Conservation (phyloP, 1,284 basidiomycete species). For the Sanghuangporus baumii region DNA sequence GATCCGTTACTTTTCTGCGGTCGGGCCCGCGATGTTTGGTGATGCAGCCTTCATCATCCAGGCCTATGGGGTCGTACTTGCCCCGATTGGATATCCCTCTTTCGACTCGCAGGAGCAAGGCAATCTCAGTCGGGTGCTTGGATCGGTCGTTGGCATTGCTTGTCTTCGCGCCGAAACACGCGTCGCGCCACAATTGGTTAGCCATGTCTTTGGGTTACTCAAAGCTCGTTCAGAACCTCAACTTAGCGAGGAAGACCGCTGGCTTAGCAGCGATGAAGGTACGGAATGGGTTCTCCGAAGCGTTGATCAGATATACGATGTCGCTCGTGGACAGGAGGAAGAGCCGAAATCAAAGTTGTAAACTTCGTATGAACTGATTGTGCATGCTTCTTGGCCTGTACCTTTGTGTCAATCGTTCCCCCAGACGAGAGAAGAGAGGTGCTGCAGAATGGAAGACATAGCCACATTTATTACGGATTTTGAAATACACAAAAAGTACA, state of each 20-base stretch:
- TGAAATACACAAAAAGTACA: background rate
- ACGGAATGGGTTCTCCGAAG: constrained; percentile 88
- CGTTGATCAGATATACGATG: constrained; percentile 78
- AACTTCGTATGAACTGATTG: constrained; percentile 22
- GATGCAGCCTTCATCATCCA: constrained; percentile 85
- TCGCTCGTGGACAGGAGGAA: constrained; percentile 40
- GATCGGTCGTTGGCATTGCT: constrained; percentile 87
- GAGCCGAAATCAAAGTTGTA: constrained; percentile 55
- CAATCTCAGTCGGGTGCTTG: constrained; percentile 82
- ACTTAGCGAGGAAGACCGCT: constrained; percentile 72
- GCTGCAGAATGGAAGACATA: no score
- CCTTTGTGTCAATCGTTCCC: background rate
- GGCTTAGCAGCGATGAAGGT: constrained; percentile 87
- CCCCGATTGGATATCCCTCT: constrained; percentile 51
- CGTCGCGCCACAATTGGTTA: constrained; percentile 87
- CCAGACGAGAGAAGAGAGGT: background rate
- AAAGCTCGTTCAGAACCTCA: constrained; percentile 65
- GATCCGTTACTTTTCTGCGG: background rate
- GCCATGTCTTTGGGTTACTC: constrained; percentile 91
- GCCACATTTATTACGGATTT: background rate
- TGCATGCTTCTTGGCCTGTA: background rate
- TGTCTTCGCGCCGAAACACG: constrained; percentile 85
- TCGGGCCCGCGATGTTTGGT: background rate
- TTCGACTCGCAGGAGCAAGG: constrained; percentile 58
- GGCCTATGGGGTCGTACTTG: constrained; percentile 83